A percentile compares a stretch with the other conserved stretches of the same genome.
Evolutionary conservation across 305 asterid genomes (phyloP).

Genomic region (Nicotiana rustica): DNA sequence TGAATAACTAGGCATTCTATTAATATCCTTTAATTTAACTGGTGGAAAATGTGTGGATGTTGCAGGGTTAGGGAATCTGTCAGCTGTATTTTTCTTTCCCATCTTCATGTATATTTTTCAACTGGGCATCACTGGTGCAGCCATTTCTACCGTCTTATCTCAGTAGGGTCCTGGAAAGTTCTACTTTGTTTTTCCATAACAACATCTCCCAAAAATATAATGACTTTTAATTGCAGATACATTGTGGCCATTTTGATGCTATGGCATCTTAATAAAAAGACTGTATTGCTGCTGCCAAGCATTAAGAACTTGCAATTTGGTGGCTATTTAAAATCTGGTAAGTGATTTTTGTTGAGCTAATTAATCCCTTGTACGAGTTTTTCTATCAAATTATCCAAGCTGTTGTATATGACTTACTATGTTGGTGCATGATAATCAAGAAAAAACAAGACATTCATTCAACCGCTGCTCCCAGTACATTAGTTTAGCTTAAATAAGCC

Average conservation of each 20-base stretch:
- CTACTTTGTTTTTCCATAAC: neutral
- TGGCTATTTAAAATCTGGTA: constrained; percentile 54
- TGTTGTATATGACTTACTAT: neutral
- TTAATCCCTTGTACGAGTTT: constrained; percentile 8
- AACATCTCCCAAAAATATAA: neutral
- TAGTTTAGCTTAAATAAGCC: neutral
- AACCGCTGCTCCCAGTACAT: neutral
- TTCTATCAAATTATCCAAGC: neutral
- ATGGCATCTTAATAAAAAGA: constrained; percentile 50
- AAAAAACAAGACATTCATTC: neutral
- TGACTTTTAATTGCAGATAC: constrained; percentile 43
- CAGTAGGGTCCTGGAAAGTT: constrained; percentile 47
- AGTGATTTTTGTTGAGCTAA: constrained; percentile 29
- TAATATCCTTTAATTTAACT: constrained; percentile 29
- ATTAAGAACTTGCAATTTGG: constrained; percentile 45
- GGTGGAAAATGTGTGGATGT: constrained; percentile 18
- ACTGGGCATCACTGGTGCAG: constrained; percentile 57
- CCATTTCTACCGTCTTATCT: constrained; percentile 56
- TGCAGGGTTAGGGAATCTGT: constrained; percentile 54
- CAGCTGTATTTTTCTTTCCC: constrained; percentile 53
- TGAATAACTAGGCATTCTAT: constrained; percentile 26
- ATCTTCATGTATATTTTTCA: constrained; percentile 44
- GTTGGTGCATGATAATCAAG: neutral
- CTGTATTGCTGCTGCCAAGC: constrained; percentile 46
- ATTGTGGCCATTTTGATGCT: constrained; percentile 54